Conservation (phyloP, 2,329 filamentous ascomycete genomes). For the Pleurostoma richardsiae region DNA sequence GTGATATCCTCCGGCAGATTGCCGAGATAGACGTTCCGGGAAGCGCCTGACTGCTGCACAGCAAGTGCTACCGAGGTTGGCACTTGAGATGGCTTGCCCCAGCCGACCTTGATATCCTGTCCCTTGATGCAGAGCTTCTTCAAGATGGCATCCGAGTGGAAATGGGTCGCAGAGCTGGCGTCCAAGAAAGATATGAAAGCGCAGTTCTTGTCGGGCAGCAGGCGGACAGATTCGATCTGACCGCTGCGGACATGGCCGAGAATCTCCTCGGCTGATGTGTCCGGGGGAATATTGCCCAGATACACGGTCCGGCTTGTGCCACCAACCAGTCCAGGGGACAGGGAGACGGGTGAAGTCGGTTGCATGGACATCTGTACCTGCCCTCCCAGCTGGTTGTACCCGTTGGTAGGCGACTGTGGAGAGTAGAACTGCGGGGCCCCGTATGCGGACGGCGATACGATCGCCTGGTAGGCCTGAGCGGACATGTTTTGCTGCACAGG, state of each 20-base stretch:
- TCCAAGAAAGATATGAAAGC: constrained; percentile 99
- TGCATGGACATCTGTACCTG: constrained; percentile 53
- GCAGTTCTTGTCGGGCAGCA: constrained; percentile 98
- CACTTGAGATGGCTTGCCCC: constrained; percentile 97
- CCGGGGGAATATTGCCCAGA: constrained; percentile 95
- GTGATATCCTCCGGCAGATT: constrained; percentile 86
- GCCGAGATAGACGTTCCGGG: constrained; percentile 93
- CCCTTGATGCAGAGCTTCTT: constrained; percentile 99
- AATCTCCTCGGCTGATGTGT: constrained; percentile 95
- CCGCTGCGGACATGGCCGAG: constrained; percentile 93
- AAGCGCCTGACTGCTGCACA: constrained; percentile 95
- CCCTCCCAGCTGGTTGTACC: constrained; percentile 59
- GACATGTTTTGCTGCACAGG: constrained; percentile 75
- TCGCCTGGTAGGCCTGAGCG: constrained; percentile 75
- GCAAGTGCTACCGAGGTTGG: constrained; percentile 96
- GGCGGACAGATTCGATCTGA: constrained; percentile 96
- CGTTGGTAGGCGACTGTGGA: constrained; percentile 80
- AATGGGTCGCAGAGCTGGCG: constrained; percentile 94
- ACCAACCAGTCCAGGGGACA: constrained; percentile 75
- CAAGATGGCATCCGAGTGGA: constrained; percentile 98
- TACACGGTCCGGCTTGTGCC: constrained; percentile 96
- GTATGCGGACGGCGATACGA: constrained; percentile 82
- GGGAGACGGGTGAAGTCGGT: constrained; percentile 69
- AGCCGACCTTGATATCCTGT: constrained; percentile 98
- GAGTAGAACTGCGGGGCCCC: constrained; percentile 76